These are phyloP conservation scores for Brassica incana DNA, from an alignment of 345 rosid genomes.

Conservation along the genomic window DNA sequence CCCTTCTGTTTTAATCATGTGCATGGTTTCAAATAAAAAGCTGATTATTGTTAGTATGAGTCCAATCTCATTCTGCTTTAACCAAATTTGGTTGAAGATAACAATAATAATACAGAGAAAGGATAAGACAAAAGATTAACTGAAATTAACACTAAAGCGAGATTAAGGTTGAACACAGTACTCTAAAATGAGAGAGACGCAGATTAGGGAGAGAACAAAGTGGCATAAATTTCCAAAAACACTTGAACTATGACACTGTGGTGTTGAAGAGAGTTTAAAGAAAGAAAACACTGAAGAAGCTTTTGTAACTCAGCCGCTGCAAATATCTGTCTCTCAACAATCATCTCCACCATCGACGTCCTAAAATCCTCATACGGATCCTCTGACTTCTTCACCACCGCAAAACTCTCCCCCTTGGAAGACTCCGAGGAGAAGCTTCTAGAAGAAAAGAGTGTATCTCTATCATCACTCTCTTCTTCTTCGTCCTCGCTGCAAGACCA, in stretches of 20 bases:
- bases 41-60: not conserved
- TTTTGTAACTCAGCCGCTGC: conserved; percentile 56
- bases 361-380: conserved; percentile 73
- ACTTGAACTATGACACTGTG: conserved; percentile 65
- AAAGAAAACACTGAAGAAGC: conserved; percentile 70
- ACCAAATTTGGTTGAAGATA: conserved; percentile 1
- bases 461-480: conserved; percentile 51
- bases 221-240: conserved; percentile 66
- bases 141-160: not conserved
- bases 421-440: conserved; percentile 72
- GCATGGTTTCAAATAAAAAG: not conserved
- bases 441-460: conserved; percentile 70
- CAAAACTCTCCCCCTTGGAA: conserved; percentile 63
- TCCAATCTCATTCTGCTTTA: not conserved
- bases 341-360: conserved; percentile 87
- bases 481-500: conserved; percentile 74
- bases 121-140: not conserved
- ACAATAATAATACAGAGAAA: not conserved
- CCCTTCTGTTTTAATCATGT: not conserved
- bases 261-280: conserved; percentile 65
- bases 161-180: conserved; percentile 17
- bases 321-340: conserved; percentile 70
- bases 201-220: conserved; percentile 49
- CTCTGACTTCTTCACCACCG: conserved; percentile 76
- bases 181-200: not conserved